These are phyloP conservation scores for Anisodus acutangulus DNA, from an alignment of 257 asterid genomes.

Conservation along the genomic window DNA sequence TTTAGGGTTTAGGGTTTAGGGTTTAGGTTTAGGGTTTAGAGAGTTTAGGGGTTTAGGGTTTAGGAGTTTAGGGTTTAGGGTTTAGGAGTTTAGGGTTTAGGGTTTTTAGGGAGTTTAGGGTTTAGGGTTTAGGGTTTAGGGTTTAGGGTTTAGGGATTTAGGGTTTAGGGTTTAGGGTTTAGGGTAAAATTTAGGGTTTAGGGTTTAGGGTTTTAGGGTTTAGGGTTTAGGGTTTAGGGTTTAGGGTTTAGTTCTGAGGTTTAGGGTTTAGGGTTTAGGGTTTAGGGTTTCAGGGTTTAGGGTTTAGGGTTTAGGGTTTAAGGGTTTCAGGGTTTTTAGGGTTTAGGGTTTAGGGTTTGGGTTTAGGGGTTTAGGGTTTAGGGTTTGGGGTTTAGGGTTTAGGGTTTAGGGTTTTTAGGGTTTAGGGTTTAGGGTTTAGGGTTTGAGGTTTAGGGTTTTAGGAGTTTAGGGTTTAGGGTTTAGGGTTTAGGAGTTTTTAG, in stretches of 20 bases:
- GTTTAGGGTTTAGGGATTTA: constrained; percentile 20
- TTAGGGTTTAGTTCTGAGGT: neutral
- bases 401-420: neutral
- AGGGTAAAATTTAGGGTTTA: neutral
- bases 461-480: neutral
- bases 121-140: constrained; percentile 22
- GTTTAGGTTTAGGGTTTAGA: constrained; percentile 11
- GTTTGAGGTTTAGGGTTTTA: neutral
- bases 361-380: neutral
- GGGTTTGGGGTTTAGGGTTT: constrained; percentile 15
- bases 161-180: constrained; percentile 15
- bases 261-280: neutral
- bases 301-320: constrained; percentile 22
- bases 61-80: neutral
- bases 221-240: constrained; percentile 12
- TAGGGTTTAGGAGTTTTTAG: too few relatives aligned
- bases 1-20: constrained; percentile 7
- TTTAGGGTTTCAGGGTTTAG: constrained; percentile 17
- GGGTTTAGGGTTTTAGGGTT: neutral
- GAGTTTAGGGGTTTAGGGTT: constrained; percentile 10
- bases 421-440: neutral
- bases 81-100: neutral
- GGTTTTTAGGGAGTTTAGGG: constrained; percentile 15
- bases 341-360: neutral
- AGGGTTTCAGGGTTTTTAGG: constrained; percentile 23